phyloP scores from a whole-genome alignment of 2,329 filamentous ascomycete species.

The Clarireedia homoeocarpa region DNA sequence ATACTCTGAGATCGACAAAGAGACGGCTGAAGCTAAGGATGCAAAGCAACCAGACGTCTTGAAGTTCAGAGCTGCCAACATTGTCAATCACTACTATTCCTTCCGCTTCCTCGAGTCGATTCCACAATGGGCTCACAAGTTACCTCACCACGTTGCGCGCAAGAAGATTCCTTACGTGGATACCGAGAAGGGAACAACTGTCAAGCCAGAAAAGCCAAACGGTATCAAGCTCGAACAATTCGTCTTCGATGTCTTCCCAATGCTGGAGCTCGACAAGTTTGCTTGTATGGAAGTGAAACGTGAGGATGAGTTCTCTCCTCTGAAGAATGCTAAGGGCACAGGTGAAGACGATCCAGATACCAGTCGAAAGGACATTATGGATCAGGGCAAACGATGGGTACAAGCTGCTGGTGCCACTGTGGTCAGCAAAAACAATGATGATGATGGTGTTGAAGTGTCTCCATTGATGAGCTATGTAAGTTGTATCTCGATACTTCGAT shows the following conservation, averaged over 20 bases:
- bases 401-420: slow-evolving; percentile 71
- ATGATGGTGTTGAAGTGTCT: slow-evolving; percentile 77
- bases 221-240: slow-evolving; percentile 99
- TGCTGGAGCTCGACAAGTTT: slow-evolving; percentile 79
- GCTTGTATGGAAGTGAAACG: slow-evolving; percentile 93
- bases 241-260: slow-evolving; percentile 95
- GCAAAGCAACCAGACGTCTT: slow-evolving; percentile 71
- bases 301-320: slow-evolving; percentile 94
- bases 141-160: slow-evolving; percentile 91
- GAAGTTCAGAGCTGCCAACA: slow-evolving; percentile 96
- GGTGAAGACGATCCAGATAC: slow-evolving; percentile 93
- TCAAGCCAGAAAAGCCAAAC: slow-evolving; percentile 93
- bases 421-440: slow-evolving; percentile 51
- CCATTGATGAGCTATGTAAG: slow-evolving; percentile 93
- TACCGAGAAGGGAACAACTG: slow-evolving; percentile 63
- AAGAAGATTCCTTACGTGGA: slow-evolving; percentile 96
- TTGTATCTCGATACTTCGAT: slow-evolving; percentile 25
- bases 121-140: slow-evolving; percentile 73
- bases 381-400: slow-evolving; percentile 81
- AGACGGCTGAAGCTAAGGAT: slow-evolving; percentile 84
- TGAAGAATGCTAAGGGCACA: slow-evolving; percentile 83
- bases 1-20: slow-evolving; percentile 91
- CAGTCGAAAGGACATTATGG: slow-evolving; percentile 82
- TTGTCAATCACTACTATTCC: slow-evolving; percentile 99
- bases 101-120: slow-evolving; percentile 88